Percentiles rank a stretch among this genome's conserved stretches.
Evolutionary conservation across 768 basidiomycete genomes (phyloP).

Genomic region (Pleurotus pulmonarius): DNA sequence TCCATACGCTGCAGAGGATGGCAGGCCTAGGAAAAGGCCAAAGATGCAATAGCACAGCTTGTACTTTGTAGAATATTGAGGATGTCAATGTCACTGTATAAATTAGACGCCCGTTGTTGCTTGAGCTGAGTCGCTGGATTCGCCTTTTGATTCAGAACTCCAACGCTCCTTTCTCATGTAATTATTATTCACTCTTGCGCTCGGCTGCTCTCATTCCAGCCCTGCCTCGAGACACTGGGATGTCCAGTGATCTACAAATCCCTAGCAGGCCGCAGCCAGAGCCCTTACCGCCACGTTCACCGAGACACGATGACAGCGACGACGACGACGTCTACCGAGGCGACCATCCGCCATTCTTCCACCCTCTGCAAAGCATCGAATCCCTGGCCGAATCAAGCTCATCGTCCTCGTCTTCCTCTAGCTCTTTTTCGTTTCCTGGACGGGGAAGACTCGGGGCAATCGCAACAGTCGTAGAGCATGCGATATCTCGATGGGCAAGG

Average conservation of each 20-base stretch:
- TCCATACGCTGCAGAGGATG: slow-evolving; percentile 43
- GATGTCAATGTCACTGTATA: background rate
- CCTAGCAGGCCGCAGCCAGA: background rate
- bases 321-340: slow-evolving; percentile 63
- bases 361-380: slow-evolving; percentile 13
- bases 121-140: background rate
- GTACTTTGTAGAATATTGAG: background rate
- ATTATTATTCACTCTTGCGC: background rate
- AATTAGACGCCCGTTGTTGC: background rate
- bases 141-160: background rate
- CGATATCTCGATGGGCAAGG: slow-evolving; percentile 71
- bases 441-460: slow-evolving; percentile 46
- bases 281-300: background rate
- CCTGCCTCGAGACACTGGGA: background rate
- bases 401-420: slow-evolving; percentile 38
- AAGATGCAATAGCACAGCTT: slow-evolving; percentile 9
- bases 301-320: slow-evolving; percentile 14
- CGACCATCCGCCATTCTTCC: slow-evolving; percentile 30
- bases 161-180: background rate
- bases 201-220: background rate
- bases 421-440: slow-evolving; percentile 31
- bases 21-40: slow-evolving; percentile 14
- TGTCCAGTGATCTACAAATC: background rate
- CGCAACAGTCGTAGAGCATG: slow-evolving; percentile 63
- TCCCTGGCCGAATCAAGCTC: slow-evolving; percentile 25